Percentiles rank a stretch among this genome's conserved stretches.
Conservation (phyloP, 495 filamentous ascomycete genomes). For the Podospora fimiseda region DNA sequence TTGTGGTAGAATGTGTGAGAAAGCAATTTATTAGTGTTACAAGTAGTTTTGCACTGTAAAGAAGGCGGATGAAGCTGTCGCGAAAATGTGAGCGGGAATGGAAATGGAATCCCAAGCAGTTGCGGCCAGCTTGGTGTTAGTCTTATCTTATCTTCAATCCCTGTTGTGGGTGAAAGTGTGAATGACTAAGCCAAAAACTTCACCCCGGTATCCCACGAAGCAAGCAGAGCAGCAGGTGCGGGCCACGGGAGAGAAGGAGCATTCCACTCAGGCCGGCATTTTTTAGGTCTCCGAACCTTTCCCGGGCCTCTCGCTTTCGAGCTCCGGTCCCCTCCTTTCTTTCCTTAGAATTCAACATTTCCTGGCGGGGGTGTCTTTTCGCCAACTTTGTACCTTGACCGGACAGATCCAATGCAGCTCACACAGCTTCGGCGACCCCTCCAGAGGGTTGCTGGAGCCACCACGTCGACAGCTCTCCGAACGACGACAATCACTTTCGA, state of each 20-base stretch:
- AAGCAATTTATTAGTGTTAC: too few relatives aligned
- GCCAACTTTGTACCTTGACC: too few relatives aligned
- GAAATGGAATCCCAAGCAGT: neutral
- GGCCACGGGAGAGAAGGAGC: neutral
- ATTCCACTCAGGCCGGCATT: conserved; percentile 8
- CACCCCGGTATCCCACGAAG: conserved; percentile 2
- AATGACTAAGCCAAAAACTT: conserved; percentile 44
- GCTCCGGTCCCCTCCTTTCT: neutral
- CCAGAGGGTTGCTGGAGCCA: conserved; percentile 34
- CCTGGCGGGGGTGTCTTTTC: too few relatives aligned
- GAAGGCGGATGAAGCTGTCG: too few relatives aligned
- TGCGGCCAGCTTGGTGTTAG: conserved; percentile 3
- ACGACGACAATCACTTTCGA: conserved; percentile 11
- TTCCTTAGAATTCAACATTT: neutral
- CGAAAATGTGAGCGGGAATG: neutral
- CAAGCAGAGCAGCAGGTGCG: neutral
- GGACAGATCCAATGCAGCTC: conserved; percentile 46
- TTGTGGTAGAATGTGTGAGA: too few relatives aligned
- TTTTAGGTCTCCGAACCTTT: neutral
- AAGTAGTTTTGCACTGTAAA: too few relatives aligned
- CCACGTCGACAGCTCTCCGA: conserved; percentile 5
- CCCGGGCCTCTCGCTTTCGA: too few relatives aligned
- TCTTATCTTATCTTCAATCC: conserved; percentile 29
- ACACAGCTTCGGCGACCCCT: conserved; percentile 48
- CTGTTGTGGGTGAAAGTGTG: neutral